These are phyloP conservation scores for Fusarium penzigii DNA, from an alignment of 2,329 filamentous ascomycete species.

Conservation along the genomic window DNA sequence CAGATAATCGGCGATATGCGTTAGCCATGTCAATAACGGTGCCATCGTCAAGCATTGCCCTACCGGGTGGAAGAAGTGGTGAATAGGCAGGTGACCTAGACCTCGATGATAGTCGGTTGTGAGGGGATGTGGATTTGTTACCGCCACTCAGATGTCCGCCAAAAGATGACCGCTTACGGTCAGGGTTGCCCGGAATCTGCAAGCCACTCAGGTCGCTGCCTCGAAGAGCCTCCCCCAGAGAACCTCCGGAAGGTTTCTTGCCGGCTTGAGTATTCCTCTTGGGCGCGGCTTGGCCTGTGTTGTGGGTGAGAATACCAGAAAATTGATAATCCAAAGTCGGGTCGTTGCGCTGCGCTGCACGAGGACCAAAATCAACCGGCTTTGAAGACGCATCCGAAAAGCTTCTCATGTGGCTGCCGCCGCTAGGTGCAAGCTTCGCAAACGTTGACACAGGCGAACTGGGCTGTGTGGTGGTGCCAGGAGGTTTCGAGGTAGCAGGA, in stretches of 20 bases:
- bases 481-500: slow-evolving; percentile 19
- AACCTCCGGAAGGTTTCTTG: slow-evolving; percentile 36
- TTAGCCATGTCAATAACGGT: slow-evolving; percentile 66
- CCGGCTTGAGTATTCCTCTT: slow-evolving; percentile 53
- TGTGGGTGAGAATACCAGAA: slow-evolving; percentile 56
- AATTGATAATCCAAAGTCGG: slow-evolving; percentile 62
- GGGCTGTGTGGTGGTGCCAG: slow-evolving; percentile 36
- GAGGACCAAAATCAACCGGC: slow-evolving; percentile 47
- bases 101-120: slow-evolving; percentile 44
- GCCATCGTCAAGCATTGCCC: slow-evolving; percentile 59
- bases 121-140: slow-evolving; percentile 54
- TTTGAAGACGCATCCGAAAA: slow-evolving; percentile 55
- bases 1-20: slow-evolving; percentile 70
- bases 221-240: slow-evolving; percentile 56
- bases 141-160: slow-evolving; percentile 36
- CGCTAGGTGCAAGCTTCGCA: slow-evolving; percentile 22
- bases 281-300: slow-evolving; percentile 49
- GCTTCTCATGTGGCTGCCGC: slow-evolving; percentile 43
- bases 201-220: slow-evolving; percentile 52
- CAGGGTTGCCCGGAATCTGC: slow-evolving; percentile 49
- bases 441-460: slow-evolving; percentile 32
- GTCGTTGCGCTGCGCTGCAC: slow-evolving; percentile 36
- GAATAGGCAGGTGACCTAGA: slow-evolving; percentile 40
- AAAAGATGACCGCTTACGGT: slow-evolving; percentile 40
- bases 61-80: slow-evolving; percentile 31